These are phyloP conservation scores for Trypanosoma melophagium DNA, from an alignment of 208 protist species.

Conservation along the genomic window DNA sequence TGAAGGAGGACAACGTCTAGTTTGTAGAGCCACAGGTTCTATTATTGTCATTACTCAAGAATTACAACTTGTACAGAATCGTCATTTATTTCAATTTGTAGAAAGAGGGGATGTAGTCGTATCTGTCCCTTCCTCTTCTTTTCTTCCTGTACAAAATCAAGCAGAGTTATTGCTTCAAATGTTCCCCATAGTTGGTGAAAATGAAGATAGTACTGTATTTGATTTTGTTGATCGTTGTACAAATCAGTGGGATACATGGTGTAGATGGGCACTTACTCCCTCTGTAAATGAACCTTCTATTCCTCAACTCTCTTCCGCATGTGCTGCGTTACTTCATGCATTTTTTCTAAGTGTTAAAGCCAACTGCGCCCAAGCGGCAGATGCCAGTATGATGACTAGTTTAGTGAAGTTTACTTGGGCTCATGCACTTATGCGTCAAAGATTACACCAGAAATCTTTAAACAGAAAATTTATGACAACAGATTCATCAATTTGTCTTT, in stretches of 20 bases:
- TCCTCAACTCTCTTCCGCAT: slow-evolving; percentile 51
- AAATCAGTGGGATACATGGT: slow-evolving; percentile 41
- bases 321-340: slow-evolving; percentile 49
- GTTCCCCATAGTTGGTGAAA: slow-evolving; percentile 14
- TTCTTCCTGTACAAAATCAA: slow-evolving; percentile 17
- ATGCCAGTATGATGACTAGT: slow-evolving; percentile 71
- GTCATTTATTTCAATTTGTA: slow-evolving; percentile 60
- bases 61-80: slow-evolving; percentile 29
- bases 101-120: slow-evolving; percentile 70
- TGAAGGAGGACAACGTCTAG: slow-evolving; percentile 55
- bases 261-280: slow-evolving; percentile 22
- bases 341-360: slow-evolving; percentile 79
- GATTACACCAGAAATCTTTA: not conserved
- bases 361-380: slow-evolving; percentile 38
- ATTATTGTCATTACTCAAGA: slow-evolving; percentile 47
- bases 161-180: slow-evolving; percentile 22
- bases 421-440: slow-evolving; percentile 58
- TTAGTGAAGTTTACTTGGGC: slow-evolving; percentile 67
- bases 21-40: slow-evolving; percentile 38
- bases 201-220: slow-evolving; percentile 10
- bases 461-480: not conserved
- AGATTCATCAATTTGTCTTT: slow-evolving; percentile 7
- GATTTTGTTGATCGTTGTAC: slow-evolving; percentile 21
- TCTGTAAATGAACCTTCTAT: slow-evolving; percentile 18
- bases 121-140: slow-evolving; percentile 22